phyloP scores from a whole-genome alignment of 2,329 filamentous ascomycete species.

The Coniochaeta prunicola region DNA sequence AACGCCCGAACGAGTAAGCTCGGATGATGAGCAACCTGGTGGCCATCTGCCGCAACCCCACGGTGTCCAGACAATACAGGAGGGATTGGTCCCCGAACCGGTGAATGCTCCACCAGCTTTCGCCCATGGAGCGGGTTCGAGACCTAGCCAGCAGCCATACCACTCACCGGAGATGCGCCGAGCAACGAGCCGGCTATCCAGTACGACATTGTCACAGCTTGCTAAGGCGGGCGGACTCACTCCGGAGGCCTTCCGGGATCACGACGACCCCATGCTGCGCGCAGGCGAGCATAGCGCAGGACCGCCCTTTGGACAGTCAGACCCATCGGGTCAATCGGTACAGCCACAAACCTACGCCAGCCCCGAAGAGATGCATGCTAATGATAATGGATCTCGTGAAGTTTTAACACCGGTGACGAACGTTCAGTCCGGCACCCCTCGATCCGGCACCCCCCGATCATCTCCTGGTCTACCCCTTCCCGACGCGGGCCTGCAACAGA shows the following conservation, averaged over 20 bases:
- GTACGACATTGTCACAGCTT: constrained; percentile 73
- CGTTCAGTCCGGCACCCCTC: constrained; percentile 22
- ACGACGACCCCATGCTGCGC: constrained; percentile 9
- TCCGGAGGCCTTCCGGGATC: constrained; percentile 22
- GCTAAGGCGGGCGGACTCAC: constrained; percentile 57
- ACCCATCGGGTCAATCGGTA: constrained; percentile 39
- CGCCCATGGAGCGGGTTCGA: constrained; percentile 63
- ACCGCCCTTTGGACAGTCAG: constrained; percentile 22
- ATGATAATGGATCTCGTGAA: constrained; percentile 47
- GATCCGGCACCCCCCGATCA: constrained; percentile 20
- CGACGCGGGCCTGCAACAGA: constrained; percentile 29
- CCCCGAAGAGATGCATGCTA: constrained; percentile 44
- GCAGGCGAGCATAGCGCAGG: constrained; percentile 21
- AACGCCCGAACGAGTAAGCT: constrained; percentile 47
- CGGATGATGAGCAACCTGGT: constrained; percentile 44
- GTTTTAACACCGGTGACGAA: constrained; percentile 32
- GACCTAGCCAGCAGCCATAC: constrained; percentile 62
- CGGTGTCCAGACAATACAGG: not conserved
- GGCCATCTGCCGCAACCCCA: constrained; percentile 14
- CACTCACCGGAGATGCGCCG: constrained; percentile 71
- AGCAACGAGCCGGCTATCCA: constrained; percentile 78
- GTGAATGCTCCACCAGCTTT: constrained; percentile 75
- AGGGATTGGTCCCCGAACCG: constrained; percentile 55
- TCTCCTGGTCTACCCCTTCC: constrained; percentile 33
- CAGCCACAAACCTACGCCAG: constrained; percentile 39